phyloP scores from a whole-genome alignment of 1,139 yeast genomes.

The Saccharomyces uvarum region DNA sequence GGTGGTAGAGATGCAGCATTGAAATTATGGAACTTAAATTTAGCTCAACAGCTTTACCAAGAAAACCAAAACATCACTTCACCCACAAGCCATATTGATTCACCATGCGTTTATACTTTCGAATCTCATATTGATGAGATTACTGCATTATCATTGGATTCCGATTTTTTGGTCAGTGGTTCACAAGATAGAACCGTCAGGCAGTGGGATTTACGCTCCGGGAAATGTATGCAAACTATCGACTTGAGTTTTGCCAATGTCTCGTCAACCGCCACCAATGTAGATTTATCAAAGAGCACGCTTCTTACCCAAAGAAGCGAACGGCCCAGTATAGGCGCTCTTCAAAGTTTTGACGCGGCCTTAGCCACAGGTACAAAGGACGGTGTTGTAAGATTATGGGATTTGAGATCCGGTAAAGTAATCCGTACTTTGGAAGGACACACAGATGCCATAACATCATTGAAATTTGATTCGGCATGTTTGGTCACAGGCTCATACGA shows the following conservation, averaged over 20 bases:
- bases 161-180: slow-evolving; percentile 65
- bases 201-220: slow-evolving; percentile 83
- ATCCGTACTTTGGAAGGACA: slow-evolving; percentile 62
- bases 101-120: slow-evolving; percentile 39
- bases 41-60: slow-evolving; percentile 21
- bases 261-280: slow-evolving; percentile 6
- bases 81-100: slow-evolving; percentile 6
- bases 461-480: slow-evolving; percentile 60
- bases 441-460: slow-evolving; percentile 58
- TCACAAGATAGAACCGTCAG: slow-evolving; percentile 79
- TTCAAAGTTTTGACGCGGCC: slow-evolving; percentile 58
- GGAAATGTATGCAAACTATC: slow-evolving; percentile 40
- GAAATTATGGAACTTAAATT: slow-evolving; percentile 49
- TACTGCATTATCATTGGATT: slow-evolving; percentile 53
- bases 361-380: slow-evolving; percentile 72
- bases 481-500: slow-evolving; percentile 60
- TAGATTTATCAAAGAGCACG: slow-evolving; percentile 9
- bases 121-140: slow-evolving; percentile 60
- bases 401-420: slow-evolving; percentile 60
- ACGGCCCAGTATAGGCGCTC: slow-evolving; percentile 23
- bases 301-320: slow-evolving; percentile 7
- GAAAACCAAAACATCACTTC: slow-evolving; percentile 29
- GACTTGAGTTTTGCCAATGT: slow-evolving; percentile 24
- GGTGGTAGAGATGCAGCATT: slow-evolving; percentile 59
- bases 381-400: slow-evolving; percentile 71